Conservation (phyloP, 768 basidiomycete species). For the Lentinula edodes region DNA sequence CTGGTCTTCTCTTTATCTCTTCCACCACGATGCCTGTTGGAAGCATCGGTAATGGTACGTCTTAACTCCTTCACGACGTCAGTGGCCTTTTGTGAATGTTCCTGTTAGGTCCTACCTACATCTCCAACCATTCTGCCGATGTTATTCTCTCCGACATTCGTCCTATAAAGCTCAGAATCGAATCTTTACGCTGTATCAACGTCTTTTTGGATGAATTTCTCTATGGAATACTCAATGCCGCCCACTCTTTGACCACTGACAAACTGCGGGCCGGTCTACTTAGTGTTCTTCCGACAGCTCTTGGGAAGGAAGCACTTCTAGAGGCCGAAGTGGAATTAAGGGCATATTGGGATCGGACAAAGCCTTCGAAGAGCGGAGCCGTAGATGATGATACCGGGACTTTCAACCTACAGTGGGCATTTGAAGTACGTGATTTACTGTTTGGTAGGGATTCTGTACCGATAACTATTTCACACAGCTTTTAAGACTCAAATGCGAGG, state of each 20-base stretch:
- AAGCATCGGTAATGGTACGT: constrained; percentile 30
- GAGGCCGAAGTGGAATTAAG: constrained; percentile 92
- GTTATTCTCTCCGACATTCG: constrained; percentile 90
- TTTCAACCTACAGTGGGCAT: constrained; percentile 71
- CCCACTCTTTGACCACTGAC: constrained; percentile 68
- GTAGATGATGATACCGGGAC: constrained; percentile 48
- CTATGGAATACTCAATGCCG: constrained; percentile 58
- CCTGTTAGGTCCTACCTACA: constrained; percentile 61
- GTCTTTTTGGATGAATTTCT: constrained; percentile 81
- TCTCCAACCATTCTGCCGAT: constrained; percentile 81
- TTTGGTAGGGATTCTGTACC: constrained; percentile 1
- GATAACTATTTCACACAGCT: constrained; percentile 37
- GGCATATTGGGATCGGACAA: constrained; percentile 81
- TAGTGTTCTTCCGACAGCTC: constrained; percentile 66
- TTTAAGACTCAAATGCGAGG: constrained; percentile 80
- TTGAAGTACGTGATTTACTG: constrained; percentile 49
- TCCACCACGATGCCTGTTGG: constrained; percentile 6
- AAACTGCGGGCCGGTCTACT: constrained; percentile 68
- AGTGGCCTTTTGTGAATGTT: constrained; percentile 6
- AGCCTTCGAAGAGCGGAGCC: constrained; percentile 24
- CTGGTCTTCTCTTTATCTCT: background rate
- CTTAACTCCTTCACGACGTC: constrained; percentile 2
- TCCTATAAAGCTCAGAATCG: constrained; percentile 76
- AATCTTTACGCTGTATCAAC: constrained; percentile 78
- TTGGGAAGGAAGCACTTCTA: constrained; percentile 87